Percentiles rank a stretch among this genome's conserved stretches.
These are phyloP conservation scores for Stereocaulon alpinum DNA, from an alignment of 495 filamentous ascomycete species.

Conservation along the genomic window DNA sequence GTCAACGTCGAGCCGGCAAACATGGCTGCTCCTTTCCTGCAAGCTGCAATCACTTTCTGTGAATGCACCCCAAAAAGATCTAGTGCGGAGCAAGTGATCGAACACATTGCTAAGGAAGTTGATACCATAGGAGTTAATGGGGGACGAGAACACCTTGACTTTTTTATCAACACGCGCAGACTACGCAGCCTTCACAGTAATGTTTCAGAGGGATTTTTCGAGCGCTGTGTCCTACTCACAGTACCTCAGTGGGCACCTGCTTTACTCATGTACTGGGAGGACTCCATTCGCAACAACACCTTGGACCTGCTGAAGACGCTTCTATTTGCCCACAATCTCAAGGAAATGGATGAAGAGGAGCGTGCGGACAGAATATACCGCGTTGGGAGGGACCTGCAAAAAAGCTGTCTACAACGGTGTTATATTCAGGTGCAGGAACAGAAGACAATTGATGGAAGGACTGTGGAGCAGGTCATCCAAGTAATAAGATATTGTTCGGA, in stretches of 20 bases:
- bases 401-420: conserved; percentile 30
- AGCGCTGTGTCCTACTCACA: conserved; percentile 38
- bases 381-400: conserved; percentile 31
- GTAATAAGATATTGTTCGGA: conserved; percentile 36
- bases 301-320: conserved; percentile 45
- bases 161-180: conserved; percentile 41
- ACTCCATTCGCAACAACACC: conserved; percentile 41
- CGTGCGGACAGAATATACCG: conserved; percentile 24
- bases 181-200: conserved; percentile 33
- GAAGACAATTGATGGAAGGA: conserved; percentile 29
- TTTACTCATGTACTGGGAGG: conserved; percentile 53
- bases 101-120: conserved; percentile 43
- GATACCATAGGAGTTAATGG: conserved; percentile 46
- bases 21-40: conserved; percentile 43
- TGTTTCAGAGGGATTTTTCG: conserved; percentile 30
- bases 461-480: conserved; percentile 29
- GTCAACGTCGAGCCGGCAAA: conserved; percentile 47
- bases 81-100: conserved; percentile 36
- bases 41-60: conserved; percentile 42
- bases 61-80: conserved; percentile 30
- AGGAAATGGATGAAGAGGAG: conserved; percentile 26
- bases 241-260: conserved; percentile 58
- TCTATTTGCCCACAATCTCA: conserved; percentile 38
- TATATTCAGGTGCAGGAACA: conserved; percentile 16
- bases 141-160: conserved; percentile 48